Evolutionary conservation across 2,329 filamentous ascomycete species (phyloP), one percentile per base, ranked within the genome.

Genomic region (Xylaria sp.): DNA sequence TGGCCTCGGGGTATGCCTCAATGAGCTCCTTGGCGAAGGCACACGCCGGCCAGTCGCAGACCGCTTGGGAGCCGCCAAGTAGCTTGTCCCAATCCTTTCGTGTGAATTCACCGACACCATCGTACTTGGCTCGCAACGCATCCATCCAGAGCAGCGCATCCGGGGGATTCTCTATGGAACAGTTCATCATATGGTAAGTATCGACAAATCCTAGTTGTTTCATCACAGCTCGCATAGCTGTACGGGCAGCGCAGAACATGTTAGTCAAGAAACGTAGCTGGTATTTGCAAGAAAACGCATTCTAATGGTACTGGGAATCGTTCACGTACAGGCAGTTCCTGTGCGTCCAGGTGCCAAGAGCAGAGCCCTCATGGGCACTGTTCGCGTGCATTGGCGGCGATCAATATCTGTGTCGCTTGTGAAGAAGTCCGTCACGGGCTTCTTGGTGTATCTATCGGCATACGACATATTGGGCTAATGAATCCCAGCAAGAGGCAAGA

Each of bases 111-210:
- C 87, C 86, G 55, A 86, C 78, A 33, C 84, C 84, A 67, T 89
- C 83, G 76, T 78, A 80, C 66, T 80, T 80, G 67, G 87, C 86
- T 17, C 79, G 78, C 58, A 92, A 82, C 28, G 89, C 89, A 66
- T 91, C 87, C 77, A 87, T 85, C 89, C 89, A 92, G 79, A 90
- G 85, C 43, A 89, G 79, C 57, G 84, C 86, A 71, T 90, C 88
- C 23, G 84, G 85, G 11, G 86, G 86, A 76, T 89, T 90, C 77
- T 90, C 87, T 63, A 89, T 85, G 62, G 84, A 87, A 67, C 84
- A 86, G 70, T 83, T 88, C 85, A 89, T 88, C 87, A 90, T 90
- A 79, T 91, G 89, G 81, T 91, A 91, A 63, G 85, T 88, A 75
- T 89, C 86, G 69, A 84, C 79, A 74, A 88, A 90, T 65, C 89